Evolutionary conservation across 352 stramenopile genomes (phyloP).

Genomic region (Thraustochytrium striatum): DNA sequence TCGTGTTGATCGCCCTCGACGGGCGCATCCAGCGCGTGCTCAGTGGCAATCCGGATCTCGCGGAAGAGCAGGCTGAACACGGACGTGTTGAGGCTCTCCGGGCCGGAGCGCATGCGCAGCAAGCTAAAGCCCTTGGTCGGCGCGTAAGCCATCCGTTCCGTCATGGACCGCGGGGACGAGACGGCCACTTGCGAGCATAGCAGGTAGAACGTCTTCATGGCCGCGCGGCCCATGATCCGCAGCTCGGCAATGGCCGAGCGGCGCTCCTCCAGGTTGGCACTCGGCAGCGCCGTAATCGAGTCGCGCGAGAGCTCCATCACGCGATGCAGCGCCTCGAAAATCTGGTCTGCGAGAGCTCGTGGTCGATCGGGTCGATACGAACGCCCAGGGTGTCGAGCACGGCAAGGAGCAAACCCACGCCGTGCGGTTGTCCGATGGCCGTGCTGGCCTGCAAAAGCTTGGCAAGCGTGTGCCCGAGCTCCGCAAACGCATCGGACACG

Average conservation of each 20-base stretch:
- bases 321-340: slow-evolving; percentile 34
- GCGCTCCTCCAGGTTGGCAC: not conserved
- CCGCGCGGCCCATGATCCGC: slow-evolving; percentile 17
- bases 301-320: slow-evolving; percentile 28
- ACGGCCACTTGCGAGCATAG: slow-evolving; percentile 37
- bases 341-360: not conserved
- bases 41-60: not conserved
- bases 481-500: not conserved
- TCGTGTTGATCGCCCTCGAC: not conserved
- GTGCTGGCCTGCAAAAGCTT: slow-evolving; percentile 14
- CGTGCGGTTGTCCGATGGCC: not conserved
- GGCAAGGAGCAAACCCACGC: not conserved
- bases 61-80: slow-evolving; percentile 22
- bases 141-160: not conserved
- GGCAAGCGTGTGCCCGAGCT: not conserved
- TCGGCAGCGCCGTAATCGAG: not conserved
- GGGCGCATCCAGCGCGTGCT: not conserved
- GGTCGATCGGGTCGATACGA: slow-evolving; percentile 8
- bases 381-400: slow-evolving; percentile 28
- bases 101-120: slow-evolving; percentile 13
- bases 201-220: slow-evolving; percentile 40
- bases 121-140: not conserved
- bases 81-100: slow-evolving; percentile 11
- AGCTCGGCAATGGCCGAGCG: not conserved
- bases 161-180: not conserved